Base-by-base conservation (phyloP, 2,329 filamentous ascomycete genomes). In the Aspergillus intermedius region DNA sequence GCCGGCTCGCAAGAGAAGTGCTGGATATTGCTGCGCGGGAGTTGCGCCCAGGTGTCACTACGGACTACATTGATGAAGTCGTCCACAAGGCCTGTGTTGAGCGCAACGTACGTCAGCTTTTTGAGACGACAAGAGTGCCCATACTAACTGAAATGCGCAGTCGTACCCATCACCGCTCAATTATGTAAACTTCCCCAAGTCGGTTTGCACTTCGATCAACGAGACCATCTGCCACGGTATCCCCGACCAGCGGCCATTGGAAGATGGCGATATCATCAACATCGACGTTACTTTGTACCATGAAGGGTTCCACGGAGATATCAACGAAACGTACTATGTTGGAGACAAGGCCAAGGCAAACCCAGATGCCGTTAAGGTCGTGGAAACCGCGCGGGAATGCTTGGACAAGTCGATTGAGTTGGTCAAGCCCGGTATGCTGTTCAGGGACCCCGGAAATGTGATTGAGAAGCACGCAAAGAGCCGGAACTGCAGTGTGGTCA, bases 181-280 rank as follows among this genome's bases (percentile, higher is more conserved):
- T 74, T 97, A 97, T 74, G 87, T 88, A 75, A 78, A 91, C 70
- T 98, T 97, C 73, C 93, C 93, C 56, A 98, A 98, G 74, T 98
- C 93, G 0, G 88, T 96, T 54, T 98, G 93, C 73, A 97, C 91
- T 3, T 97, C 91, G 2, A 74, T 88, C 44, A 98, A 98, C 75
- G 93, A 98, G 72, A 87, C 95, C 55, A 97, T 98, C 68, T 98
- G 93, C 75, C 93, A 98, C 76, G 93, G 93, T 46, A 98, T 98
- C 55, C 93, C 93, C 13, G 93, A 98, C 64, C 83, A 95, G 67
- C 83, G 93, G 48, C 77, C 87, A 6, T 78, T 98, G 1, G 73
- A 89, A 54, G 91, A 98, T 59, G 93, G 93, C 53, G 93, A 98
- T 63, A 97, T 98, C 56, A 75, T 98, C 63, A 98, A 98, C 74